Base-by-base conservation (phyloP, 441 rosid species). In the Euphorbia celastroides region DNA sequence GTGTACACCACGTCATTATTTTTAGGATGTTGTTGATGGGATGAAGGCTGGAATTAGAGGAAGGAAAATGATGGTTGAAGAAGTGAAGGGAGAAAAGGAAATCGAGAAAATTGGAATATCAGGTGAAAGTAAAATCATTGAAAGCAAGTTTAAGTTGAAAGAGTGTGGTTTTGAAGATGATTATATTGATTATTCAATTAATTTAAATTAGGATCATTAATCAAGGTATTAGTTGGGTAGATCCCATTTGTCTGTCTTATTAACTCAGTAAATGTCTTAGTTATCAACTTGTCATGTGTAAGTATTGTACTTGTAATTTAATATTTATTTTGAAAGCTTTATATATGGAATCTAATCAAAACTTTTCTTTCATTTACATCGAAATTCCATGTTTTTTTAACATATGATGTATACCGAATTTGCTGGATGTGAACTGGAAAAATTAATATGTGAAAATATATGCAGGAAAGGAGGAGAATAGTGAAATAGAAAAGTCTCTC, bases 101-200 rank as follows among this genome's bases (percentile, higher is more conserved):
- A 34, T n/a, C 17, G 62, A 46, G 12, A 60, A 63, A 73, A 67
- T 23, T 26, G 17, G 17, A 16, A 73, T 70, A 73, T 80, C 87
- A 83, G 87, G 87, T 83, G 81, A 83, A 70, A 77, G n/a, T n/a
- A n/a, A n/a, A n/a, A n/a, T n/a, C n/a, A n/a, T 26, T 34, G 38
- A 62, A 60, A 69, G 46, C 32, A 65, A 54, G 50, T 71, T 23
- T 36, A 60, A 41, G 68, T 32, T 66, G 17, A 72, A 44, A 34
- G 62, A 23, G 56, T 68, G 60, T 71, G 77, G 69, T 32, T 83
- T 69, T 75, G 67, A 52, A 34, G 76, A 80, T 69, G 86, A 83
- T 78, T 80, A 78, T 71, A 3, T 41, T 41, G 16, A 44, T 44
- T 14, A 44, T 14, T 44, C 2, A 14, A 14, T 44, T 38, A 4